Base-by-base conservation (phyloP, 345 rosid species). In the Schrenkiella parvula region DNA sequence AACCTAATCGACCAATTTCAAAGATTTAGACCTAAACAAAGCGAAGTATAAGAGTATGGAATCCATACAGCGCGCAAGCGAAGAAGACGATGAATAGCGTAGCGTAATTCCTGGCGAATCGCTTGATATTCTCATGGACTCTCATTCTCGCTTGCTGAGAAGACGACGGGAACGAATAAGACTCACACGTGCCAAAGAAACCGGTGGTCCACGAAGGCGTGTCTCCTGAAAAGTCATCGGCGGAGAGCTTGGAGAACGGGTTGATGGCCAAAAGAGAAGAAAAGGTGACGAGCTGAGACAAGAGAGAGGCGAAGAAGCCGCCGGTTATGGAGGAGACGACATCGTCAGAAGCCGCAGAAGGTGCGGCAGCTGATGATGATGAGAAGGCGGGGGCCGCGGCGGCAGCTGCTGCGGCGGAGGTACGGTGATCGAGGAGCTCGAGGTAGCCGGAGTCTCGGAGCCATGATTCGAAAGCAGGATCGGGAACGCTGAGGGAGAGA, bases 381-480 rank as follows among this genome's bases (percentile, higher is more conserved):
- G 81, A 0, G 19, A 83, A n/a, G 3, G 81, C 1, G 21, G 89
- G 62, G 31, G 83, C 83, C 1, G 82, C 0, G 14, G 84, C 69
- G 23, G 86, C 73, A 12, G 83, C 47, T 0, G 86, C 88, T 2
- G 83, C 2, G 14, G 87, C 78, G 57, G 87, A 79, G 47, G 84
- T 65, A 29, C 78, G 86, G 25, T 85, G 85, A 84, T 91, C 73
- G 82, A 91, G 91, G 59, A 93, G 57, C 78, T 93, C 93, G 51
- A 93, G 96, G 83, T 91, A 89, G 87, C 97, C 97, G 79, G 95
- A 86, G 76, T 91, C 98, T 1, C 98, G 96, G 52, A 93, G 95
- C 97, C 99, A 95, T 26, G 96, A 82, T 53, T 95, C 95, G 84
- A 95, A 87, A 53, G 88, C 85, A 5, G 90, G 80, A 76, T 95